Evolutionary conservation across 495 filamentous ascomycete genomes (phyloP).

Genomic region (Penicillium ucsense): DNA sequence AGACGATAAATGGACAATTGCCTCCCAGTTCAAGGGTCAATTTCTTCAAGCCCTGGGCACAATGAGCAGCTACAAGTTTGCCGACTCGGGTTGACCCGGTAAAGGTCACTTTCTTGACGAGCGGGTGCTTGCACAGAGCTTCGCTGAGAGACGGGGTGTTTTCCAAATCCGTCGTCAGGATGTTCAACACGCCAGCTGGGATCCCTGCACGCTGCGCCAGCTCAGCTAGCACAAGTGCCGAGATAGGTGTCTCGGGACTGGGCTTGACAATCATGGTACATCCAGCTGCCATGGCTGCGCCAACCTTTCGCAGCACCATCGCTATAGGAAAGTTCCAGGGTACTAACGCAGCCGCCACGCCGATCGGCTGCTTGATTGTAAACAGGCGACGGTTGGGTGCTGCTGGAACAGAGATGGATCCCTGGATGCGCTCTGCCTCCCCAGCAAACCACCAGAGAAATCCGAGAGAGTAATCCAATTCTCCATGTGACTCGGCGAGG

Average conservation of each 20-base stretch:
- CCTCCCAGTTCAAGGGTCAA: conserved; percentile 64
- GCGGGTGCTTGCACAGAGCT: conserved; percentile 53
- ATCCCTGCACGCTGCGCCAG: conserved; percentile 46
- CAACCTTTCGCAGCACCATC: conserved; percentile 61
- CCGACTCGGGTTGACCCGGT: conserved; percentile 60
- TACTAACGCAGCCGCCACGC: conserved; percentile 53
- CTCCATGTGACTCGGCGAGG: conserved; percentile 45
- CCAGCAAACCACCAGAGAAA: conserved; percentile 59
- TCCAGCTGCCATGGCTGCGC: conserved; percentile 60
- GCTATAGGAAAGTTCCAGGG: conserved; percentile 58
- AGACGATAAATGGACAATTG: conserved; percentile 66
- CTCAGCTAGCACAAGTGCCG: conserved; percentile 42
- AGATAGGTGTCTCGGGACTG: conserved; percentile 52
- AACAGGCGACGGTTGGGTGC: conserved; percentile 54
- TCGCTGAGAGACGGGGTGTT: conserved; percentile 57
- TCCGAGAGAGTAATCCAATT: conserved; percentile 49
- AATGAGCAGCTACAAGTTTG: conserved; percentile 50
- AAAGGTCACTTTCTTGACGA: conserved; percentile 65
- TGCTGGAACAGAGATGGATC: conserved; percentile 45
- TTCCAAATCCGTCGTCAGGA: conserved; percentile 46
- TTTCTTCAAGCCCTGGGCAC: conserved; percentile 58
- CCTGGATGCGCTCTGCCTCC: conserved; percentile 62
- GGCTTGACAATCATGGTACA: conserved; percentile 58
- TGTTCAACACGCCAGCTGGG: conserved; percentile 46
- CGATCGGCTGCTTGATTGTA: conserved; percentile 62